Base-by-base conservation (phyloP, 257 asterid species). In the Striga asiatica region DNA sequence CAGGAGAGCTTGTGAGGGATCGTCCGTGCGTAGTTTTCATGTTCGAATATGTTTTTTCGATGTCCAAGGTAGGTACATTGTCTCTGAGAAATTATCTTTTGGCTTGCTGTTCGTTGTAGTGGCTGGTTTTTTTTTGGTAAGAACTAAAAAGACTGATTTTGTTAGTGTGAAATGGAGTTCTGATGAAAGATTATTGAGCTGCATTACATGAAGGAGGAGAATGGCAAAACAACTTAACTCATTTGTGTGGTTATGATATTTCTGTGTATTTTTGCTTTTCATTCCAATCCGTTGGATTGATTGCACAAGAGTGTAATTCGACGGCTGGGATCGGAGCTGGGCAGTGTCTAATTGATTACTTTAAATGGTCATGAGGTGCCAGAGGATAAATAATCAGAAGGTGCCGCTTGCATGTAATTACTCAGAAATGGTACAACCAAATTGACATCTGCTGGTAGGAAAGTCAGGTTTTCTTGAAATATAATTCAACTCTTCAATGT, bases 1-100 rank as follows among this genome's bases (percentile, higher is more conserved):
- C 80, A 76, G 49, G 89, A 69, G 37, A 76, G 77, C 81, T 74
- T 79, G 78, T 83, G 75, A 83, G 66, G 37, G 55, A 43, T 52
- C 37, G 11, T 22, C 50, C 57, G 51, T 42, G 38, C 22, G 57
- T 31, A n/a, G 16, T 35, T 13, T 37, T 10, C 2, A 34, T 1
- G n/a, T 34, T 6, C 0, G 39, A 34, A 34, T 8, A 8, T 8
- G 13, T 8, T 34, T 34, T 34, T 34, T n/a, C n/a, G n/a, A n/a
- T n/a, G n/a, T n/a, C n/a, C n/a, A n/a, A n/a, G n/a, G n/a, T n/a
- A n/a, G n/a, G n/a, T n/a, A n/a, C 32, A 27, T 2, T 27, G 32
- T 27, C 32, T 27, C 32, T 6, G 45, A 6, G 2, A 38, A 7
- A 4, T 38, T 11, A 11, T 38, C 3, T n/a, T 51, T 10, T 14